phyloP scores from a whole-genome alignment of 129 eudicot genomes.

The Flaveria sonorensis region DNA sequence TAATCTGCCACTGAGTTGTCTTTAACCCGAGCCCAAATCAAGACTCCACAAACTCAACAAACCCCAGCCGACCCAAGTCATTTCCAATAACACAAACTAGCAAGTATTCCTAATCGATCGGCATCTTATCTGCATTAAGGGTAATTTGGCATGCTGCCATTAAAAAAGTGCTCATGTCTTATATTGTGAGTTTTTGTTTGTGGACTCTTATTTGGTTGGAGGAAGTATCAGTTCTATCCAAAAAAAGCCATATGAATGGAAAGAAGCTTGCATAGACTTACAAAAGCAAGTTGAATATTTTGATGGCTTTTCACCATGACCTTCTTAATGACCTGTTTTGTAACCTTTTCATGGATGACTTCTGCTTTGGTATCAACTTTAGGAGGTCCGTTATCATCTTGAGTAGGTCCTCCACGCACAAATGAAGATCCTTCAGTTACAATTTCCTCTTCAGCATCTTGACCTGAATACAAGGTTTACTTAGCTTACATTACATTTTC shows the following conservation, averaged over 20 bases:
- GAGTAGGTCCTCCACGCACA: constrained; percentile 74
- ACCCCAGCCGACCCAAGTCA: not conserved
- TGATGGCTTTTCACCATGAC: constrained; percentile 95
- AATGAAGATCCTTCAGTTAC: constrained; percentile 66
- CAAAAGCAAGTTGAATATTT: constrained; percentile 97
- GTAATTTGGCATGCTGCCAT: not conserved
- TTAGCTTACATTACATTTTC: not conserved
- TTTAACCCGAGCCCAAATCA: too few species aligned
- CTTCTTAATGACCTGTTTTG: constrained; percentile 86
- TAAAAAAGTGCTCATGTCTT: not conserved
- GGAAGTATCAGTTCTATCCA: not conserved
- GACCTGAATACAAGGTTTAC: constrained; percentile 34
- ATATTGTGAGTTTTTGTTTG: not conserved
- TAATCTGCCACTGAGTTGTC: too few species aligned
- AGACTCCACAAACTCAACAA: too few species aligned
- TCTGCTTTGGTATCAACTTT: constrained; percentile 64
- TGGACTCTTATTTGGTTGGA: not conserved
- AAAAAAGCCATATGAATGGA: not conserved
- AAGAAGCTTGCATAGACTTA: constrained; percentile 44
- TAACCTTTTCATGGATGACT: constrained; percentile 87
- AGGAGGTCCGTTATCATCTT: constrained; percentile 77
- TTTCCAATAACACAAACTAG: not conserved
- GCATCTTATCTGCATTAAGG: not conserved
- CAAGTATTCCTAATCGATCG: not conserved
- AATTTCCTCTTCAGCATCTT: constrained; percentile 59